Evolutionary conservation across 2,329 filamentous ascomycete genomes (phyloP), one percentile per base, ranked within the genome.

Genomic region (Cladosporium cucumerinum): DNA sequence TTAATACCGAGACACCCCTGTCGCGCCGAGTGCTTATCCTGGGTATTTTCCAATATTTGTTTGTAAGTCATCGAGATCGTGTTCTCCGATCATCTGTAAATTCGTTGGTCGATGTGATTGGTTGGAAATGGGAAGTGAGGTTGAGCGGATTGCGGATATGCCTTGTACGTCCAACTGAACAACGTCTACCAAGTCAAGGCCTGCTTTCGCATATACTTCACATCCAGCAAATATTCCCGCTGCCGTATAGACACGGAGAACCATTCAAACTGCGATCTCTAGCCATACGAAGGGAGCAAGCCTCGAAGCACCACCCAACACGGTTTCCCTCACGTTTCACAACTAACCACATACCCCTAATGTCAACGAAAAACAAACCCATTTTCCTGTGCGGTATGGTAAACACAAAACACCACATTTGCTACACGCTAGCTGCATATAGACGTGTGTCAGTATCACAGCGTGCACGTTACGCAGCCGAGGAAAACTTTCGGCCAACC

Each of bases 21-120:
- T 54, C 48, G 48, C 26, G 48, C 23, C 48, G 23, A 52, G 23
- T 16, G 12, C 23, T 26, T 25, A 26, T 52, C 23, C 23, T 18
- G 23, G 3, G 1, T 14, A 14, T 52, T 25, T 23, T 57, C 4
- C 14, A 39, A 18, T 57, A 36, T 36, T n/a, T 12, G 28, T 57
- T 57, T 36, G 54, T 39, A 57, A 57, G 32, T 36, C 54, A 57
- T 57, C 54, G 54, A 57, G 54, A 57, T 57, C 54, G 12, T 57
- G 4, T 57, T 25, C 10, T 26, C 39, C 54, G 54, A 57, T 57
- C 54, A 57, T 57, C 54, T 57, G 32, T 57, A 46, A 10, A 21
- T 46, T 46, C 7, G 39, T 21, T 8, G n/a, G 10, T 21, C 5
- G n/a, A 21, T 16, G 39, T n/a, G 39, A 21, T 46, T 46, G 39